phyloP scores from a whole-genome alignment of 2,329 filamentous ascomycete genomes.

The Coniella lustricola region DNA sequence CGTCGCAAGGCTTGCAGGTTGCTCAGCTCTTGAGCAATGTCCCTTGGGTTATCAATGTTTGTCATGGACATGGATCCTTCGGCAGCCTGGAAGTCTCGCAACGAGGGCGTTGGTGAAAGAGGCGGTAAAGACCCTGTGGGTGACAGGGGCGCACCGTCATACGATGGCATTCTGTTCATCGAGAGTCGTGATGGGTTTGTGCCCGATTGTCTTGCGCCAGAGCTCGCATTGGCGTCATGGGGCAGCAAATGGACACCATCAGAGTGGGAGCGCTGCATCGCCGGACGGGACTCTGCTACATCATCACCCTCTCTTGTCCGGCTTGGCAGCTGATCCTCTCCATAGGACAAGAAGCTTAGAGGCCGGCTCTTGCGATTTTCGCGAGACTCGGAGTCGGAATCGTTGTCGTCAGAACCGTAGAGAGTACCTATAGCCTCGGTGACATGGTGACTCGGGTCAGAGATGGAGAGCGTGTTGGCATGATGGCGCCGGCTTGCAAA shows the following conservation, averaged over 20 bases:
- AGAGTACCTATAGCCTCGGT: conserved; percentile 89
- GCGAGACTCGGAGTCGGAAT: conserved; percentile 34
- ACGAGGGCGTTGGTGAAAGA: conserved; percentile 45
- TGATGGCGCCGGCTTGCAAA: conserved; percentile 54
- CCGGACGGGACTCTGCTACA: conserved; percentile 24
- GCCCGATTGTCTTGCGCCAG: conserved; percentile 35
- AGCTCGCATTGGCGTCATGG: conserved; percentile 25
- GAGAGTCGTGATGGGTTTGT: conserved; percentile 33
- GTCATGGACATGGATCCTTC: conserved; percentile 75
- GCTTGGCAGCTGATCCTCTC: conserved; percentile 43
- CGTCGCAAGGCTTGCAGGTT: conserved; percentile 84
- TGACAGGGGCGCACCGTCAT: conserved; percentile 30
- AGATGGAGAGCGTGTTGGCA: conserved; percentile 58
- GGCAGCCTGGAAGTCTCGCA: conserved; percentile 46
- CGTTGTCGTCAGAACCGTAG: conserved; percentile 71
- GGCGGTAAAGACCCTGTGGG: conserved; percentile 33
- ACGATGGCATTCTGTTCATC: conserved; percentile 34
- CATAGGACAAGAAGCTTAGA: conserved; percentile 64
- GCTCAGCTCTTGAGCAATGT: conserved; percentile 85
- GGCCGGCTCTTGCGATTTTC: conserved; percentile 52
- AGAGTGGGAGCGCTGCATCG: conserved; percentile 38
- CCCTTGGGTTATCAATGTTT: conserved; percentile 82
- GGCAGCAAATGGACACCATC: conserved; percentile 28
- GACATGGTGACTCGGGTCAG: conserved; percentile 87
- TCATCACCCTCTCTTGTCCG: conserved; percentile 27